Evolutionary conservation across 306 rosid species (phyloP).

Genomic region (Abrus precatorius): DNA sequence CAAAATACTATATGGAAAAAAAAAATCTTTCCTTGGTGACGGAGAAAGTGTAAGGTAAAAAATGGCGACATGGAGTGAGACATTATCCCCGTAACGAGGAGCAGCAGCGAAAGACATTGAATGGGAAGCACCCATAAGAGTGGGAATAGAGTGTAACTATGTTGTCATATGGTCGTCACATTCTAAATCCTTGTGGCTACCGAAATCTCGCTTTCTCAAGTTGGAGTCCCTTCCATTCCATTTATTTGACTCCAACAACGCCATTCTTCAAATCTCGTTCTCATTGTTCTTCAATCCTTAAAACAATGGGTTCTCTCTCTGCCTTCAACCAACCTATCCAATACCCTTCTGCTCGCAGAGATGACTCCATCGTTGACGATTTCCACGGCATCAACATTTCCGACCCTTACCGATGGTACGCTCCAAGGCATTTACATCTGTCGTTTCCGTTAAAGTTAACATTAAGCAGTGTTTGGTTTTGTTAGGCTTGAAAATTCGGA

Average conservation of each 20-base stretch:
- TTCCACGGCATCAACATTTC: conserved; percentile 72
- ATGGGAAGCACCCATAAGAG: background rate
- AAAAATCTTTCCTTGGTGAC: too few species aligned
- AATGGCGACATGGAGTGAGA: conserved; percentile 37
- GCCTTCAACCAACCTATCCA: conserved; percentile 49
- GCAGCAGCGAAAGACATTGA: background rate
- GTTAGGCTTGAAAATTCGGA: conserved; percentile 94
- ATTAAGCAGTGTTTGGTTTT: background rate
- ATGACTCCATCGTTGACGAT: conserved; percentile 73
- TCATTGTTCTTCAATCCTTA: conserved; percentile 1
- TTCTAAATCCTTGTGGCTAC: background rate
- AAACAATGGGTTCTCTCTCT: conserved; percentile 65
- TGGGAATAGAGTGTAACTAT: conserved; percentile 16
- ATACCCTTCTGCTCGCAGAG: conserved; percentile 78
- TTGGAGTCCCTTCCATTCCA: background rate
- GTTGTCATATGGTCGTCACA: conserved; percentile 55
- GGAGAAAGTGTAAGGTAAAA: background rate
- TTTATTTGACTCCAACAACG: background rate
- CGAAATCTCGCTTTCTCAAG: conserved; percentile 8
- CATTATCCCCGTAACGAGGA: background rate
- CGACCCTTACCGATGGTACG: conserved; percentile 89
- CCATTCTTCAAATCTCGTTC: conserved; percentile 33
- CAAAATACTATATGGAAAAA: too few species aligned
- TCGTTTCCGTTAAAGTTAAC: too few species aligned
- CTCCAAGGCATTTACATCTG: background rate